These are phyloP conservation scores for Trametes pubescens DNA, from an alignment of 1,284 basidiomycete species.

Conservation along the genomic window DNA sequence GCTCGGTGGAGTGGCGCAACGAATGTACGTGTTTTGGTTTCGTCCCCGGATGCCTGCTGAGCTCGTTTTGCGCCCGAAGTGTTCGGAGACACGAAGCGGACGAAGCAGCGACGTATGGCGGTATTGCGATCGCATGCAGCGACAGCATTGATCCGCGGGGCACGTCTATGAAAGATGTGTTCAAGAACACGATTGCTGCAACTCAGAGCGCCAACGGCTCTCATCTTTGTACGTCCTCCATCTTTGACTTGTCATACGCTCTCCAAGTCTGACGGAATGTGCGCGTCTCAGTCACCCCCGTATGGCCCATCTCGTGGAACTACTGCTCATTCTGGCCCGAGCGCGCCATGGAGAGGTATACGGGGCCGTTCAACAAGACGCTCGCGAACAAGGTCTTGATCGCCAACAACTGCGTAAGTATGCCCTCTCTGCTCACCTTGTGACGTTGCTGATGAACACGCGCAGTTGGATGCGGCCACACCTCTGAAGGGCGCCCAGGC, in stretches of 20 bases:
- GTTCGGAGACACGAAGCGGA: not conserved
- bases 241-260: not conserved
- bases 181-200: conserved; percentile 25
- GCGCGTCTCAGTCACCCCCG: conserved; percentile 18
- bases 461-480: conserved; percentile 26
- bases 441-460: too few relatives aligned
- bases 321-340: conserved; percentile 32
- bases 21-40: not conserved
- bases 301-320: conserved; percentile 18
- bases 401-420: conserved; percentile 29
- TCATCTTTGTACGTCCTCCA: conserved; percentile 21
- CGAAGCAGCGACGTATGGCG: not conserved
- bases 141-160: conserved; percentile 31
- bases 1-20: not conserved
- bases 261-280: too few relatives aligned
- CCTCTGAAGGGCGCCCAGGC: conserved; percentile 28
- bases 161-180: conserved; percentile 27
- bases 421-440: too few relatives aligned
- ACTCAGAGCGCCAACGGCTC: conserved; percentile 25
- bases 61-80: not conserved
- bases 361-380: conserved; percentile 36
- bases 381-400: conserved; percentile 35
- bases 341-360: conserved; percentile 37
- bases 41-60: not conserved
- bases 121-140: conserved; percentile 30